Evolutionary conservation across 2,329 filamentous ascomycete species (phyloP), one percentile per base, ranked within the genome.

Genomic region (Coleophoma crateriformis): DNA sequence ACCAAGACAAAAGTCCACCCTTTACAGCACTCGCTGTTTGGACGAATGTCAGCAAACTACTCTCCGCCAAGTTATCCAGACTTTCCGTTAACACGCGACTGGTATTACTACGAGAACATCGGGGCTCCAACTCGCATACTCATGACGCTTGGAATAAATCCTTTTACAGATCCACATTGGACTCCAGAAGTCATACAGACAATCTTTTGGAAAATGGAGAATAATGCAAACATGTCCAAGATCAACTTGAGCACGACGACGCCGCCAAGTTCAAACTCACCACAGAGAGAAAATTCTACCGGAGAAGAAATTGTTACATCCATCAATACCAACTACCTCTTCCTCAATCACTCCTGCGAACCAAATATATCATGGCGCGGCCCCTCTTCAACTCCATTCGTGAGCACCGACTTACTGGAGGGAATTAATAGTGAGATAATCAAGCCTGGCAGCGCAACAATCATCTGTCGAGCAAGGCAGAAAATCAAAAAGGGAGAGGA

Each of bases 341-440:
- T 64, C 45, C 55, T 64, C 33, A 64, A 64, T 15, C 62, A 64
- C 44, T 56, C 50, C 10, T 64, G 62, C 45, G 22, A 52, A 6
- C 55, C 56, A 0, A 64, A 63, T 32, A 45, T 60, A 2, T 43
- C n/a, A 3, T 64, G 62, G 62, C 52, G 55, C 14, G 54, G 56
- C 4, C 40, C 48, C 3, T 47, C 50, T 0, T 32, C 52, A 13
- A 46, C 27, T 17, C 42, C 12, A 10, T 27, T 40, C 2, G 48
- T 54, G 0, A 41, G 43, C 3, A 41, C 58, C 14, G 13, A 22
- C 0, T 13, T 5, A 14, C 7, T 35, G 8, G 20, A 20, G 12
- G 55, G 41, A 8, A 33, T 33, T 1, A 35, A 55, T 2, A 54
- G 52, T 4, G 20, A 44, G 8, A 35, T 58, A 3, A 13, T 57